phyloP scores from a whole-genome alignment of 2,329 filamentous ascomycete species.

The Cladophialophora psammophila region DNA sequence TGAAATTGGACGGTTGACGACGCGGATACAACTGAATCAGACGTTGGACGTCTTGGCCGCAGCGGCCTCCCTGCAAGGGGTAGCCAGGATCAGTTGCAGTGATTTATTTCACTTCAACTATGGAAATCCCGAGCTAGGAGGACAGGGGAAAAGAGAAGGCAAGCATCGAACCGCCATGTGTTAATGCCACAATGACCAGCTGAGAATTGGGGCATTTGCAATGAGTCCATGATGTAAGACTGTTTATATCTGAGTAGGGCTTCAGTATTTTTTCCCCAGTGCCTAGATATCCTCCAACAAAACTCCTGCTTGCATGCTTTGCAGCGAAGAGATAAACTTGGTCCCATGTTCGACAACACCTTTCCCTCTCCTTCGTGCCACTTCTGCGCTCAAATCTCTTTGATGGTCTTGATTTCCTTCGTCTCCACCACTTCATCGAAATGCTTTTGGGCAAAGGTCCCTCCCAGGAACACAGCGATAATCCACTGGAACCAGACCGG shows the following conservation, averaged over 20 bases:
- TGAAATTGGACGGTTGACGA: background rate
- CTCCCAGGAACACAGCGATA: constrained; percentile 31
- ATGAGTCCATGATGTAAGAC: background rate
- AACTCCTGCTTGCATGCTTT: background rate
- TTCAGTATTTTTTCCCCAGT: background rate
- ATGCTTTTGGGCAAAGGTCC: constrained; percentile 21
- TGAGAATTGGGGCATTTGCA: background rate
- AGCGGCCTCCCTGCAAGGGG: background rate
- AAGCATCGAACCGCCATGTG: too few species aligned
- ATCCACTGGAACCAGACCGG: constrained; percentile 34
- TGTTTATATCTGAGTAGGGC: background rate
- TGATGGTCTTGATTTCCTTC: constrained; percentile 33
- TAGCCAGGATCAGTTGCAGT: background rate
- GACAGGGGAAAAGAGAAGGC: background rate
- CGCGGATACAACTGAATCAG: background rate
- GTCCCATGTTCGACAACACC: background rate
- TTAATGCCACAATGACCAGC: background rate
- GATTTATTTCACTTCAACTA: background rate
- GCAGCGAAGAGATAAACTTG: background rate
- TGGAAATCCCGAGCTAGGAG: background rate
- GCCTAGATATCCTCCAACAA: background rate
- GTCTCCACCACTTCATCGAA: constrained; percentile 34
- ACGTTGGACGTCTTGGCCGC: constrained; percentile 10
- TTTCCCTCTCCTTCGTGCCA: background rate
- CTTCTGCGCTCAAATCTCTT: constrained; percentile 25